A percentile compares a stretch with the other conserved stretches of the same genome.
These are phyloP conservation scores for Penicillium sp. DNA, from an alignment of 2,329 filamentous ascomycete genomes.

Conservation along the genomic window DNA sequence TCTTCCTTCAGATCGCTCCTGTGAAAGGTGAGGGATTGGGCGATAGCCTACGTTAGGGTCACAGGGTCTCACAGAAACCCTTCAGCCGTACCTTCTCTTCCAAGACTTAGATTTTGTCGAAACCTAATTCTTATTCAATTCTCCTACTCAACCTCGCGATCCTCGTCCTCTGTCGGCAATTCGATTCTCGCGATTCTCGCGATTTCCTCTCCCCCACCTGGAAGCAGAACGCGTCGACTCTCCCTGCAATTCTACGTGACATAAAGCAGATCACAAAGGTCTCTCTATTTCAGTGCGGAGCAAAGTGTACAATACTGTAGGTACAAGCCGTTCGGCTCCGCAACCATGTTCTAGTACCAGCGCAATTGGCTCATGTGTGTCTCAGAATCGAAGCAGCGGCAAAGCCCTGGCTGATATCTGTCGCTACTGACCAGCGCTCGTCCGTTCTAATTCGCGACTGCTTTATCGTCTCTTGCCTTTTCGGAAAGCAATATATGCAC, in stretches of 20 bases:
- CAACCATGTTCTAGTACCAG: slow-evolving; percentile 11
- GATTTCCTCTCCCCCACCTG: slow-evolving; percentile 5
- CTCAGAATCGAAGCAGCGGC: slow-evolving; percentile 15
- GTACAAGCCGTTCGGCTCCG: slow-evolving; percentile 10
- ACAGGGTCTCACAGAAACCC: slow-evolving; percentile 10
- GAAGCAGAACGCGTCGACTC: slow-evolving; percentile 14
- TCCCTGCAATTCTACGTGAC: background rate
- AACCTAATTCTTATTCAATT: slow-evolving; percentile 8
- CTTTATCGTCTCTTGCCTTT: background rate
- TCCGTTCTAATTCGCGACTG: background rate
- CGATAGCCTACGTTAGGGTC: slow-evolving; percentile 15
- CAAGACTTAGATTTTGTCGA: slow-evolving; percentile 6
- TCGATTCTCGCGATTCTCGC: slow-evolving; percentile 12
- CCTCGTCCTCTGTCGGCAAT: slow-evolving; percentile 4
- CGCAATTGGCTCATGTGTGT: slow-evolving; percentile 9
- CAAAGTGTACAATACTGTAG: slow-evolving; percentile 9
- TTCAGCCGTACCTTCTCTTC: slow-evolving; percentile 7
- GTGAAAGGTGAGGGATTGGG: slow-evolving; percentile 18
- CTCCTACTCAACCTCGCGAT: slow-evolving; percentile 3
- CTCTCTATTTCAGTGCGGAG: background rate
- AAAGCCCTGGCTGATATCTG: slow-evolving; percentile 6
- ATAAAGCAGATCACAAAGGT: background rate
- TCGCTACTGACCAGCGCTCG: slow-evolving; percentile 13
- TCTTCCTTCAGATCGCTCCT: slow-evolving; percentile 21
- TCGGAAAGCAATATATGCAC: slow-evolving; percentile 7